A percentile compares a stretch with the other conserved stretches of the same genome.
These are phyloP conservation scores for Penicillium fimorum DNA, from an alignment of 495 filamentous ascomycete genomes.

Conservation along the genomic window DNA sequence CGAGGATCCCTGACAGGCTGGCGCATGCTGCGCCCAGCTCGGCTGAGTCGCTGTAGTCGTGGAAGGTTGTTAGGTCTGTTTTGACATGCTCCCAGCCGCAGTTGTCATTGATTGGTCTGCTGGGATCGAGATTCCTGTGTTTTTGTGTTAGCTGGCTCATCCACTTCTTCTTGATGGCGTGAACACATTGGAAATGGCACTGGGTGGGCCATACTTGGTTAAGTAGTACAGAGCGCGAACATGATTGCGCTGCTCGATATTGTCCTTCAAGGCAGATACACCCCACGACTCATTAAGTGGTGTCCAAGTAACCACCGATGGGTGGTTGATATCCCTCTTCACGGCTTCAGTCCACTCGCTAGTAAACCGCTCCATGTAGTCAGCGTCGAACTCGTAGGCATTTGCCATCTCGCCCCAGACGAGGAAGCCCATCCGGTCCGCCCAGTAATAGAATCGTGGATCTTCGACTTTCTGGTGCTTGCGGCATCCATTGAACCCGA, in stretches of 20 bases:
- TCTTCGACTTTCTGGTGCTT: slow-evolving; percentile 47
- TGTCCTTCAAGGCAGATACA: slow-evolving; percentile 50
- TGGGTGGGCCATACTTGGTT: slow-evolving; percentile 48
- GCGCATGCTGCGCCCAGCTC: slow-evolving; percentile 49
- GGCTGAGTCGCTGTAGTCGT: slow-evolving; percentile 55
- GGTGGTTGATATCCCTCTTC: slow-evolving; percentile 58
- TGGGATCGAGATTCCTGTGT: slow-evolving; percentile 51
- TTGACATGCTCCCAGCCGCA: slow-evolving; percentile 62
- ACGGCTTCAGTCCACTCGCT: slow-evolving; percentile 58
- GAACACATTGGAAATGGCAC: not conserved
- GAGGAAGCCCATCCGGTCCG: slow-evolving; percentile 39
- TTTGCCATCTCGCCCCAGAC: slow-evolving; percentile 46
- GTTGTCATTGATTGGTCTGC: slow-evolving; percentile 61
- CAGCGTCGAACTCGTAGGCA: slow-evolving; percentile 49
- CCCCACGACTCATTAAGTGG: slow-evolving; percentile 63
- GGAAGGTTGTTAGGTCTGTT: slow-evolving; percentile 59
- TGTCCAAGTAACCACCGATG: slow-evolving; percentile 60
- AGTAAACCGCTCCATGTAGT: slow-evolving; percentile 52
- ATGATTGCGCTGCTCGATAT: slow-evolving; percentile 55
- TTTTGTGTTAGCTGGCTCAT: not conserved
- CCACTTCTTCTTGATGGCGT: not conserved
- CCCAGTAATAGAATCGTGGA: slow-evolving; percentile 39
- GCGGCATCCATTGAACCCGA: slow-evolving; percentile 41
- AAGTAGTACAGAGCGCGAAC: slow-evolving; percentile 56
- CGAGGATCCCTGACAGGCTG: slow-evolving; percentile 45